phyloP scores from a whole-genome alignment of 2,329 filamentous ascomycete genomes.

The Diaporthe sp. region DNA sequence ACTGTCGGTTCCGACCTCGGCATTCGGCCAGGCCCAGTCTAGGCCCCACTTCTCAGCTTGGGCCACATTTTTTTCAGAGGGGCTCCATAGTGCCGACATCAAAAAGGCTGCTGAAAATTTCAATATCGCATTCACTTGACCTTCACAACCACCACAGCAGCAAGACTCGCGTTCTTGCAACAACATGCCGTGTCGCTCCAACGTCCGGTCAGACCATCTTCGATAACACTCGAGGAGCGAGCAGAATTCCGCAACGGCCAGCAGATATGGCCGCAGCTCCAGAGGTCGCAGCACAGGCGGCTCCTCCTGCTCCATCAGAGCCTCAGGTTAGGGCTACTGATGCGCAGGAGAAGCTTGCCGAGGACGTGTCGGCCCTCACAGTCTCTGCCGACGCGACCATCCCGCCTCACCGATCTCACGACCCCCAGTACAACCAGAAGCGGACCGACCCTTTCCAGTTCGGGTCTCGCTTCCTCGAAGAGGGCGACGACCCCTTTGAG shows the following conservation, averaged over 20 bases:
- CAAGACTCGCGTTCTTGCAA: slow-evolving; percentile 25
- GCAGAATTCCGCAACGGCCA: background rate
- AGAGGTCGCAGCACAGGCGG: slow-evolving; percentile 37
- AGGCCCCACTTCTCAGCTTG: slow-evolving; percentile 12
- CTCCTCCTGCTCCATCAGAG: slow-evolving; percentile 36
- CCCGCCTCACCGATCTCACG: slow-evolving; percentile 77
- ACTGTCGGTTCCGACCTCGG: slow-evolving; percentile 38
- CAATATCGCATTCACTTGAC: background rate
- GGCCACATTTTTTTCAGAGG: background rate
- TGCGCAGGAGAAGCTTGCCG: slow-evolving; percentile 36
- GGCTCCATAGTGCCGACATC: slow-evolving; percentile 29
- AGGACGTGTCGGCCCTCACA: slow-evolving; percentile 33
- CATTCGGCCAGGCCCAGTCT: slow-evolving; percentile 6
- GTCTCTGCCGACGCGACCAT: slow-evolving; percentile 42
- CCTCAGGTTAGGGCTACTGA: slow-evolving; percentile 41
- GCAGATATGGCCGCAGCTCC: slow-evolving; percentile 32
- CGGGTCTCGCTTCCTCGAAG: slow-evolving; percentile 85
- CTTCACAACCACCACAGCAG: slow-evolving; percentile 6
- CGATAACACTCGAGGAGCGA: slow-evolving; percentile 17
- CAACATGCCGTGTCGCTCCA: slow-evolving; percentile 32
- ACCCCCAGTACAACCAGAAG: slow-evolving; percentile 82
- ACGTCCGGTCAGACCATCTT: slow-evolving; percentile 1
- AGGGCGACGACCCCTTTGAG: slow-evolving; percentile 91
- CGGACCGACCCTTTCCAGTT: slow-evolving; percentile 95
- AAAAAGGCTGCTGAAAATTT: slow-evolving; percentile 37